Percentiles rank a stretch among this genome's conserved stretches.
Evolutionary conservation across 352 stramenopile genomes (phyloP).

Genomic region (Peronospora belbahrii): DNA sequence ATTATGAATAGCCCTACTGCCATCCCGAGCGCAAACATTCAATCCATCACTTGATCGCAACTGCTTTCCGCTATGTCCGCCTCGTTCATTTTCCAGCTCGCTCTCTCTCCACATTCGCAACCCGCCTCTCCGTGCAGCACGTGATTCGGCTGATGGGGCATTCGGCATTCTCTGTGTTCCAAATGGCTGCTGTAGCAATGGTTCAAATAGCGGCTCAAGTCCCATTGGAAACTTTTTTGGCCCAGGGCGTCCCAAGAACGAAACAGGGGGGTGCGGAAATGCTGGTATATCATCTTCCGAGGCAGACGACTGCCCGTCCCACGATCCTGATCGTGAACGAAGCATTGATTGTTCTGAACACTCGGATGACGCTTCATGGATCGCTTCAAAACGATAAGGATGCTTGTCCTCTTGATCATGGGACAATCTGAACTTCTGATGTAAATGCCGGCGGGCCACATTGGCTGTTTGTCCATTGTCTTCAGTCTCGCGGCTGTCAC

Average conservation of each 20-base stretch:
- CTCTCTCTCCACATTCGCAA: slow-evolving; percentile 17
- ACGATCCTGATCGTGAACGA: slow-evolving; percentile 23
- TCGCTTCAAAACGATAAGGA: slow-evolving; percentile 18
- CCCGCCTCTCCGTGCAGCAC: slow-evolving; percentile 14
- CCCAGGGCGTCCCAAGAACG: slow-evolving; percentile 9
- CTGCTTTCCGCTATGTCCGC: slow-evolving; percentile 6
- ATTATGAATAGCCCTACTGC: neutral
- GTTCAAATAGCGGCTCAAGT: slow-evolving; percentile 74
- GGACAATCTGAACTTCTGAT: slow-evolving; percentile 16
- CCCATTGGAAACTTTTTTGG: slow-evolving; percentile 44
- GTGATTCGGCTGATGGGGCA: slow-evolving; percentile 12
- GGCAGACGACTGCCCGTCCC: slow-evolving; percentile 14
- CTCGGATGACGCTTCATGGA: slow-evolving; percentile 24
- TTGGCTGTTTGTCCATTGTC: slow-evolving; percentile 8
- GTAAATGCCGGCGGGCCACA: slow-evolving; percentile 10
- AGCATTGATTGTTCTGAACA: slow-evolving; percentile 19
- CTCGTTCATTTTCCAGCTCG: slow-evolving; percentile 4
- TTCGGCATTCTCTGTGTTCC: slow-evolving; percentile 53
- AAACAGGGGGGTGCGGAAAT: slow-evolving; percentile 16
- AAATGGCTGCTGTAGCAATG: slow-evolving; percentile 53
- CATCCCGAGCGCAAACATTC: slow-evolving; percentile 1
- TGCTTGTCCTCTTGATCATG: slow-evolving; percentile 13
- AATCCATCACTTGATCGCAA: slow-evolving; percentile 1
- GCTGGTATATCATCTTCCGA: slow-evolving; percentile 5
- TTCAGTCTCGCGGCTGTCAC: slow-evolving; percentile 6